phyloP scores from a whole-genome alignment of 495 filamentous ascomycete species.

The Annulohypoxylon nitens region DNA sequence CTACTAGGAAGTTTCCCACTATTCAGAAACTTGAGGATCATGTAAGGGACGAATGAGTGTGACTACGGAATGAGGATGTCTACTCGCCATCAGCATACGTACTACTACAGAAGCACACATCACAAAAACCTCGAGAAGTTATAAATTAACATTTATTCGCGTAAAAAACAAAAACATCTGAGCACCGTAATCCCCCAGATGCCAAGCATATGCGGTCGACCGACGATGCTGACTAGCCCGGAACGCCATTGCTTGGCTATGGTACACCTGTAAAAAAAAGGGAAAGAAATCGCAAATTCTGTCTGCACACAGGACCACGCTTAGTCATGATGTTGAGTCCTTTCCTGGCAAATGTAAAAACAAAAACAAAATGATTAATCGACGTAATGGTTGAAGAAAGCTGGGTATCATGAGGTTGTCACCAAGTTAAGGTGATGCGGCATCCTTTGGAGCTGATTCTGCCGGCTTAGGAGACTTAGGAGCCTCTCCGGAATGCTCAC shows the following conservation, averaged over 20 bases:
- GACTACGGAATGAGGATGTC: not conserved
- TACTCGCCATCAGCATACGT: not conserved
- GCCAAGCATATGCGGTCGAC: not conserved
- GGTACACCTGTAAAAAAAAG: conserved; percentile 3
- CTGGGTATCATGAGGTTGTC: conserved; percentile 5
- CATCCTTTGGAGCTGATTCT: conserved; percentile 1
- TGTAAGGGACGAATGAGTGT: not conserved
- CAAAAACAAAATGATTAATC: not conserved
- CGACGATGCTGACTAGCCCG: conserved; percentile 25
- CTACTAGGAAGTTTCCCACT: too few relatives aligned
- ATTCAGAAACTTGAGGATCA: too few relatives aligned
- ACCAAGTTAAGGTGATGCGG: conserved; percentile 5
- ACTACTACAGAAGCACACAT: not conserved
- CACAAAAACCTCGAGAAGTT: not conserved
- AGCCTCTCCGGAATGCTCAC: conserved; percentile 33
- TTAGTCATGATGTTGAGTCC: not conserved
- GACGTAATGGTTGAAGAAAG: not conserved
- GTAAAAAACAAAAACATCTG: not conserved
- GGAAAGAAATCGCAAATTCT: not conserved
- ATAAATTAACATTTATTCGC: not conserved
- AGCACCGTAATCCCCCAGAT: not conserved
- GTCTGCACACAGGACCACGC: not conserved
- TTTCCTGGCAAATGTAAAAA: not conserved
- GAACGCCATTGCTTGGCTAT: conserved; percentile 32
- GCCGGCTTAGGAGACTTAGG: conserved; percentile 5